Percentiles rank a stretch among this genome's conserved stretches.
These are phyloP conservation scores for Trapa incisa DNA, from an alignment of 345 rosid genomes.

Conservation along the genomic window DNA sequence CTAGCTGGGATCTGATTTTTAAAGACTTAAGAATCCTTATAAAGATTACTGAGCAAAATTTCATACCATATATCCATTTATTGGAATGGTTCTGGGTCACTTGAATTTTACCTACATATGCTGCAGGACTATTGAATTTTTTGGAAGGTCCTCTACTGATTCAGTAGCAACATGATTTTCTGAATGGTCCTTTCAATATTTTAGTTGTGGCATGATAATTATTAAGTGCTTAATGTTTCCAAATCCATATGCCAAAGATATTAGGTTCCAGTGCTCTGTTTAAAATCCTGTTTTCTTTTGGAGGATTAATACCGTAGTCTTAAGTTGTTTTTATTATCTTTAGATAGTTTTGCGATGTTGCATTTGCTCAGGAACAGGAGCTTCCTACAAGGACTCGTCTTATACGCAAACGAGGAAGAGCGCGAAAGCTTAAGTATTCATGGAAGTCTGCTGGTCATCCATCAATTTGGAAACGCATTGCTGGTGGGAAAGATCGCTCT, in stretches of 20 bases:
- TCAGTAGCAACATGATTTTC: background rate
- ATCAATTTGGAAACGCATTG: constrained; percentile 50
- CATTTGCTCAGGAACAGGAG: constrained; percentile 57
- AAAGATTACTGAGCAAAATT: no score
- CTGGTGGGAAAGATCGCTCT: constrained; percentile 43
- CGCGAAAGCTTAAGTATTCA: constrained; percentile 84
- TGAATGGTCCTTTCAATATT: background rate
- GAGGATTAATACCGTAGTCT: background rate
- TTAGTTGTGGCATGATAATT: background rate
- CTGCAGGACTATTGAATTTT: background rate
- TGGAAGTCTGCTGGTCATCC: constrained; percentile 78
- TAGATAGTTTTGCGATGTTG: background rate
- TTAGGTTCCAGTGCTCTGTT: background rate
- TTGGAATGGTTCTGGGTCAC: background rate
- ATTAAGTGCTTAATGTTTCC: background rate
- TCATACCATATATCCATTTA: background rate
- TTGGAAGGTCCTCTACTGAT: background rate
- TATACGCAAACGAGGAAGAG: constrained; percentile 57
- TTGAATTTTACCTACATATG: background rate
- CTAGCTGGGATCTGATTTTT: no score
- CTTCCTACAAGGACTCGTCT: constrained; percentile 38
- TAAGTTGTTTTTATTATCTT: background rate
- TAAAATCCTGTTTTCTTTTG: background rate
- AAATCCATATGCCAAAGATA: background rate
- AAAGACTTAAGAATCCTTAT: no score